Evolutionary conservation across 352 stramenopile species (phyloP), one percentile per base, ranked within the genome.

Genomic region (Aphanomyces invadans): DNA sequence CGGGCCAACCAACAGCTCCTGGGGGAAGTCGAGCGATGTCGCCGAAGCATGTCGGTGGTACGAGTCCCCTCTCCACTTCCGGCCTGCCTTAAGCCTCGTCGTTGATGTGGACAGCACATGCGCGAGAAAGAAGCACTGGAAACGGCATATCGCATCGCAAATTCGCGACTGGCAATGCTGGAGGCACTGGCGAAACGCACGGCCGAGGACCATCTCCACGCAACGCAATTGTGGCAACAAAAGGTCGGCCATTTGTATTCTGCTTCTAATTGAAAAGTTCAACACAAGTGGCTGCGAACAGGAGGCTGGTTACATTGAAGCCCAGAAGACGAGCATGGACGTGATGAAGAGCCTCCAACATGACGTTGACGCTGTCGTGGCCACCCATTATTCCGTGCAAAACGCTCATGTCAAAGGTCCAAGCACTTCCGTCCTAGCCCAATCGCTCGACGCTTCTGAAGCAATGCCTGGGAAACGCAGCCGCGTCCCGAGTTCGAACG

Each of bases 61-160:
- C 17, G 28, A n/a, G n/a, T n/a, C n/a, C n/a, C n/a, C n/a, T n/a
- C n/a, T n/a, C n/a, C n/a, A n/a, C n/a, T n/a, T n/a, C n/a, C n/a
- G n/a, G n/a, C n/a, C n/a, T n/a, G n/a, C n/a, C n/a, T n/a, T n/a
- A n/a, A n/a, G n/a, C n/a, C n/a, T n/a, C n/a, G n/a, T n/a, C n/a
- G n/a, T n/a, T n/a, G n/a, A n/a, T n/a, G n/a, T n/a, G n/a, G n/a
- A n/a, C 21, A 54, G 46, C n/a, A 2, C 10, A 10, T 31, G 15
- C 46, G 21, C 44, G 46, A 59, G 19, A 46, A 31, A 31, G 49
- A 36, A 31, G 21, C 60, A 5, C 26, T 57, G 39, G 49, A 60
- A 25, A 67, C 60, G 7, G 60, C 60, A 25, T 51, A 67, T 48
- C 60, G 60, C 26, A 67, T 67, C 31, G 60, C 60, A 5, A 67